Conservation (phyloP, 192 early-diverging fungal species). For the Chytriomyces sp. region DNA sequence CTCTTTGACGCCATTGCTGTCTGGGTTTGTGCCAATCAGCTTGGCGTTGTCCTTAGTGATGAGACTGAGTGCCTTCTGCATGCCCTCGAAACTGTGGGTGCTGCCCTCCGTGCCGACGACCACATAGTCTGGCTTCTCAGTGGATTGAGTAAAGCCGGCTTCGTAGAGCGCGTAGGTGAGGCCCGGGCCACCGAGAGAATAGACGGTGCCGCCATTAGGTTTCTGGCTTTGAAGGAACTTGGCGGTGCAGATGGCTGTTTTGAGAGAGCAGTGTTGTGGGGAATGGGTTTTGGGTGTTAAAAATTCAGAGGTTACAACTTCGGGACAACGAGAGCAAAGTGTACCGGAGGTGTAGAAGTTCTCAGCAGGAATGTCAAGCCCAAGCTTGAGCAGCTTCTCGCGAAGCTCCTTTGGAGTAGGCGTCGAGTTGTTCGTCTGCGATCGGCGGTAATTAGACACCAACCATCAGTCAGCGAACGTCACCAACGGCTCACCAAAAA, state of each 20-base stretch:
- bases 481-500: slow-evolving; percentile 44
- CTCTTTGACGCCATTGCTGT: slow-evolving; percentile 55
- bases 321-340: not conserved
- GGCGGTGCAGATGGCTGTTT: slow-evolving; percentile 54
- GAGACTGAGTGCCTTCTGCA: slow-evolving; percentile 58
- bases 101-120: slow-evolving; percentile 59
- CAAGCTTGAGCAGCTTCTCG: slow-evolving; percentile 52
- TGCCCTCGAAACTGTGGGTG: slow-evolving; percentile 52
- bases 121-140: slow-evolving; percentile 59
- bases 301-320: not conserved
- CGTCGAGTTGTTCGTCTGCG: slow-evolving; percentile 61
- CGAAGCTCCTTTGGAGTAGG: slow-evolving; percentile 63
- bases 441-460: not conserved
- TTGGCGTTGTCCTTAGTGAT: slow-evolving; percentile 55
- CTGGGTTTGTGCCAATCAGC: slow-evolving; percentile 67
- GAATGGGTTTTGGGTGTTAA: not conserved
- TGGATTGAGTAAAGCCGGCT: slow-evolving; percentile 63
- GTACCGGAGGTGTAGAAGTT: slow-evolving; percentile 57
- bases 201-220: slow-evolving; percentile 37
- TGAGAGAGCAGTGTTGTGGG: not conserved
- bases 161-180: slow-evolving; percentile 60
- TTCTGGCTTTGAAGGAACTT: slow-evolving; percentile 58
- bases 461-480: not conserved
- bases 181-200: slow-evolving; percentile 14
- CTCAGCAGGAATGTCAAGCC: slow-evolving; percentile 51